Base-by-base conservation (phyloP, 768 basidiomycete species). In the Auriscalpium microsporum region DNA sequence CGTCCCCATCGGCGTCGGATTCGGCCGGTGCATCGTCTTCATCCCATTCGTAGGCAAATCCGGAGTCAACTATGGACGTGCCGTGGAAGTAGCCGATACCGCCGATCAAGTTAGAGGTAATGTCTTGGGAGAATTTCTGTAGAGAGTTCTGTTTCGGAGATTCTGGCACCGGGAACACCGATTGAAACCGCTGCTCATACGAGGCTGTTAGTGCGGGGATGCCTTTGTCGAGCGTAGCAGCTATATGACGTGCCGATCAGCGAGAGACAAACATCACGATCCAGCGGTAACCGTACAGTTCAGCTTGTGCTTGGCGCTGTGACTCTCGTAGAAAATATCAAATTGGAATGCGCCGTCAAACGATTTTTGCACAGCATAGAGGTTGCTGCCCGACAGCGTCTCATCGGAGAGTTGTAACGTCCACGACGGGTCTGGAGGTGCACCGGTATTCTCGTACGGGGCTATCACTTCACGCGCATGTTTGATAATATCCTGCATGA, bases 81-180 rank as follows among this genome's bases (percentile, higher is more conserved):
- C 94, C 94, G 63, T 94, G 87, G 71, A 94, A 98, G 71, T 96
- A 97, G 10, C 94, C 94, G 38, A 98, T 83, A 17, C 94, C 94
- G 53, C 91, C 94, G 10, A 97, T 71, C 45, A 97, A 78, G 66
- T 93, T 97, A 1, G 94, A 86, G 0, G 94, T 95, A 55, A 95
- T 82, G 5, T 84, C 85, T 64, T 89, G 87, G 1, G 93, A 95
- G 67, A 97, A 97, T 0, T 73, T 73, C 52, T 81, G 73, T 17
- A 93, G 71, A 1, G 73, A 70, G 28, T 75, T 69, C 34, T 77
- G 68, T 59, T 71, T 76, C 13, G 80, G 74, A 1, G 81, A 78
- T 1, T 76, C 62, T 6, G 85, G 81, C 40, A 84, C 74, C 10
- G 91, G 90, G 65, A 97, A 89, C 4, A 77, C 73, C 1, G 72